Percentiles rank a stretch among this genome's conserved stretches.
Evolutionary conservation across 179 eudicot species (phyloP).

Genomic region (Carnegiea gigantea): DNA sequence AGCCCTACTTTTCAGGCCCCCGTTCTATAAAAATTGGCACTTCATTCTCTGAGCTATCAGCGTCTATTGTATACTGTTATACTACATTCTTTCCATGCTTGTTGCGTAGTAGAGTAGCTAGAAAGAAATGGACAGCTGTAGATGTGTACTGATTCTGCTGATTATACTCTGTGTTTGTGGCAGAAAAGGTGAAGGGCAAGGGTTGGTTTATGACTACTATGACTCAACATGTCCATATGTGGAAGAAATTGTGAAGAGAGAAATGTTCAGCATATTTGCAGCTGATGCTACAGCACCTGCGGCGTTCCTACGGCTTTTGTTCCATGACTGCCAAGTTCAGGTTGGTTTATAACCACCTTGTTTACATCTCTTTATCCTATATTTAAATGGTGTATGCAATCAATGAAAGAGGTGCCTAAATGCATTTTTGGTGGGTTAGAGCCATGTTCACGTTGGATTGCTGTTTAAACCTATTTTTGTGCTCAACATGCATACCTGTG

Average conservation of each 20-base stretch:
- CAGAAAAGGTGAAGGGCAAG: background rate
- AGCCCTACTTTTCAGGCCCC: background rate
- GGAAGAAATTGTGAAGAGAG: slow-evolving; percentile 32
- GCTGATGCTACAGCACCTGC: slow-evolving; percentile 30
- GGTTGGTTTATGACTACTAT: slow-evolving; percentile 27
- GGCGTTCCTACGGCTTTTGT: slow-evolving; percentile 32
- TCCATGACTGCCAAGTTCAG: slow-evolving; percentile 47
- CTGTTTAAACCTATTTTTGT: too few species aligned
- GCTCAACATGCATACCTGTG: too few species aligned
- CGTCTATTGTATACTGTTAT: background rate
- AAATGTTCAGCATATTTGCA: slow-evolving; percentile 24
- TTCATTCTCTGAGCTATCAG: background rate
- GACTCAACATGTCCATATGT: slow-evolving; percentile 28
- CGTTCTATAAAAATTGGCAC: background rate
- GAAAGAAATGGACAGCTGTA: slow-evolving; percentile 11
- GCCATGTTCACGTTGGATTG: too few species aligned
- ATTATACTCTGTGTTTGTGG: slow-evolving; percentile 7
- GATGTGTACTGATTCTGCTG: background rate
- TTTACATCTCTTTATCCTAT: too few species aligned
- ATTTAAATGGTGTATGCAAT: too few species aligned
- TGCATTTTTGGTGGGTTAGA: too few species aligned
- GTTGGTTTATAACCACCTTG: slow-evolving; percentile 7
- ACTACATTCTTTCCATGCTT: background rate
- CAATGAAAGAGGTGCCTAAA: too few species aligned
- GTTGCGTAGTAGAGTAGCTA: background rate